phyloP scores from a whole-genome alignment of 2,329 filamentous ascomycete species.

The Alternaria triticimaculans region DNA sequence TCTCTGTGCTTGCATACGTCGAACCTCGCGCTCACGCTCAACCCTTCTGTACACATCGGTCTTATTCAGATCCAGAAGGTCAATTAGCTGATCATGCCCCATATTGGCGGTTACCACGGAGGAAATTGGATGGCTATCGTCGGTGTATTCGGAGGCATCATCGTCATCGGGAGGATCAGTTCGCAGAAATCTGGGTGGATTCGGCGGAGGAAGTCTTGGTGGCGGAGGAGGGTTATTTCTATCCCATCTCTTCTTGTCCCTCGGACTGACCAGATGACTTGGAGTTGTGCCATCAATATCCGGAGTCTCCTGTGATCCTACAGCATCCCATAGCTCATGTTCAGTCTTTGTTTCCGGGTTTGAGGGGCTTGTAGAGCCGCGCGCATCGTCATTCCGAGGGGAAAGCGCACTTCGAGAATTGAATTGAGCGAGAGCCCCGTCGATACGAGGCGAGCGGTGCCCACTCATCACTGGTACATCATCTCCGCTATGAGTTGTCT shows the following conservation, averaged over 20 bases:
- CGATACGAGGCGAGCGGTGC: not conserved
- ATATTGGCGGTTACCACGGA: not conserved
- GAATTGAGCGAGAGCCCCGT: not conserved
- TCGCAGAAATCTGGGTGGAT: not conserved
- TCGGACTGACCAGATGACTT: not conserved
- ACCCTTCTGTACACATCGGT: slow-evolving; percentile 3
- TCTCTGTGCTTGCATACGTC: not conserved
- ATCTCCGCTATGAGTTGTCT: not conserved
- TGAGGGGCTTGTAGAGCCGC: not conserved
- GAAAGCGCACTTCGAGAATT: not conserved
- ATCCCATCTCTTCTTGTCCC: slow-evolving; percentile 3
- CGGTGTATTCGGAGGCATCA: not conserved
- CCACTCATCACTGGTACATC: not conserved
- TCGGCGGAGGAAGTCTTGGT: not conserved
- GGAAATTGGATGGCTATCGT: not conserved
- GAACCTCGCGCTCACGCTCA: not conserved
- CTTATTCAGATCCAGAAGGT: not conserved
- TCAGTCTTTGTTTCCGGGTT: not conserved
- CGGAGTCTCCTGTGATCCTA: not conserved
- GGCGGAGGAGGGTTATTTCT: not conserved
- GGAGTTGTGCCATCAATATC: not conserved
- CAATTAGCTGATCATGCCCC: not conserved
- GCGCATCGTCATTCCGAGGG: not conserved
- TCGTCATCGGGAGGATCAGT: not conserved
- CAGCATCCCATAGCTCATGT: not conserved